Base-by-base conservation (phyloP, 352 stramenopile genomes). In the Phytopythium ostracodes region DNA sequence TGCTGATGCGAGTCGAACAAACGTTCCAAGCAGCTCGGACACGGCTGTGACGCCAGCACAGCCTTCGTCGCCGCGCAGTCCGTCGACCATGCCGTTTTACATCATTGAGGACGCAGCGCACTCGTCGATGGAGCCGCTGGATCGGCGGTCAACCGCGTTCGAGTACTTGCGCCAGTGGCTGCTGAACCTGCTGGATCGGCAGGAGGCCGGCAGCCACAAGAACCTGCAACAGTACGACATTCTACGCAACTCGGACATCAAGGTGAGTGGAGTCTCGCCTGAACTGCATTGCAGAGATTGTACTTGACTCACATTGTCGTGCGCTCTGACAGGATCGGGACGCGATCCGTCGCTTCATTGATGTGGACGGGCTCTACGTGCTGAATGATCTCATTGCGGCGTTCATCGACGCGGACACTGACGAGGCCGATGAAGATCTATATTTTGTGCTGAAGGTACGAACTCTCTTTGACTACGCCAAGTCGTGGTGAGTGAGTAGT, bases 311-410 rank as follows among this genome's bases (percentile, higher is more conserved):
- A 49, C 10, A 22, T 24, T 58, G 6, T 68, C 8, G 20, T 63
- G 27, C 42, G 42, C 18, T n/a, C n/a, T 2, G 15, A 14, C 22
- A 84, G 63, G 75, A 86, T 56, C 79, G 78, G 20, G 83, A 87
- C 47, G 77, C 83, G 5, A 71, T 90, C 42, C 71, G 76, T 46
- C 77, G 83, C 31, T 92, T 92, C 47, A 69, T 86, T 24, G 69
- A 88, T 5, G 71, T 72, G 25, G 74, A 78, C 11, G 83, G 83
- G 8, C 67, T 92, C 46, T 49, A 76, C 18, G 79, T 87, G 52
- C 54, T 92, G 9, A 87, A 88, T 62, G 65, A 79, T 55, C 71
- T 85, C 42, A 35, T 86, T 49, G 70, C 67, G 25, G 63, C 59
- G 11, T 82, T 75, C 64, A 60, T 76, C 38, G 67, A 63, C 10